Base-by-base conservation (phyloP, 306 rosid species). In the Quercus engelmannii region DNA sequence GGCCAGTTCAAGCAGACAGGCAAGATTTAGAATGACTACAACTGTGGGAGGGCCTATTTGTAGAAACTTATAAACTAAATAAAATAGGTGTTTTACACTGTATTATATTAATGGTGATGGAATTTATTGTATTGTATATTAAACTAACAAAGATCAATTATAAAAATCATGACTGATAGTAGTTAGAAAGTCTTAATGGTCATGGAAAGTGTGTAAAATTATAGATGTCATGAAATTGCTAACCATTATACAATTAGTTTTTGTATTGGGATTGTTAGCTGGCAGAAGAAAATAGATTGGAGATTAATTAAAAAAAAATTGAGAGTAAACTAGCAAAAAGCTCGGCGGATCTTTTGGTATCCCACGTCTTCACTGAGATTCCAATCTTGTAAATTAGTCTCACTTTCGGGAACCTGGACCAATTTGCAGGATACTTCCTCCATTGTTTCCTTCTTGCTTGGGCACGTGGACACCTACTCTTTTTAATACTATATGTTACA, bases 351-450 rank as follows among this genome's bases (percentile, higher is more conserved):
- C 84, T 79, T 77, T 78, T 92, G 97, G 88, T 71, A 84, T 38
- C 88, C 89, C 97, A 94, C 92, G 97, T 80, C 86, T 49, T 91
- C 79, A 78, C 13, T 51, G 20, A 89, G 92, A 90, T 90, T 90
- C 93, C 76, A 20, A 49, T 56, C 43, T 51, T 46, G 69, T 58
- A 68, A 55, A 23, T 54, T 14, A 28, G n/a, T 51, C 21, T 9
- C 64, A 58, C 8, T 69, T 69, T 84, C 82, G 78, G 69, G 82
- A 81, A 78, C 71, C 23, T 68, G 79, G 51, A 28, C 72, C 78
- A 69, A 76, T 25, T 68, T 21, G 21, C 23, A 33, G 73, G 89
- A 28, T 56, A 67, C 84, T 91, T 91, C 93, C 83, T 55, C 8
- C 57, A 70, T 54, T 80, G 76, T 87, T 91, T 90, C 90, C 67